These are phyloP conservation scores for Fusarium sp. DNA, from an alignment of 2,329 filamentous ascomycete species.

Conservation along the genomic window DNA sequence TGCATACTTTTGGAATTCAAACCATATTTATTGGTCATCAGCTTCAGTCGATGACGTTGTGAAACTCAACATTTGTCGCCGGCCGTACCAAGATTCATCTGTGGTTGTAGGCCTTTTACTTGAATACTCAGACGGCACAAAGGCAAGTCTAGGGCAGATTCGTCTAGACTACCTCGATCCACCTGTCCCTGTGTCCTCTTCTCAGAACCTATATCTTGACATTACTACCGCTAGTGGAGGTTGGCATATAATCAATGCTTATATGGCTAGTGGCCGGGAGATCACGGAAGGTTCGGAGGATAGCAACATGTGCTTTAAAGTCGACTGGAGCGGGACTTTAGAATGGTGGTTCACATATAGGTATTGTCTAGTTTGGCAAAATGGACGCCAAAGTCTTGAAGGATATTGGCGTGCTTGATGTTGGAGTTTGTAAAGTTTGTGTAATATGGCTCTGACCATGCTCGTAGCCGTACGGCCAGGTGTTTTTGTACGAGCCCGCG, in stretches of 20 bases:
- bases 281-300: too few species aligned
- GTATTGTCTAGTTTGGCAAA: constrained; percentile 2
- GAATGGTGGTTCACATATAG: constrained; percentile 15
- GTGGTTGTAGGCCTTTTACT: constrained; percentile 1
- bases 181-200: not conserved
- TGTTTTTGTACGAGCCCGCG: too few species aligned
- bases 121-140: not conserved
- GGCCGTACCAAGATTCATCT: not conserved
- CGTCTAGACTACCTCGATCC: constrained; percentile 1
- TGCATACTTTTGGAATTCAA: not conserved
- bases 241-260: not conserved
- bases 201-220: not conserved
- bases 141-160: constrained; percentile 1
- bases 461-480: too few species aligned
- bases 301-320: not conserved
- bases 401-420: too few species aligned
- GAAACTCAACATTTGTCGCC: not conserved
- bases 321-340: constrained; percentile 1
- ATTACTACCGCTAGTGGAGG: not conserved
- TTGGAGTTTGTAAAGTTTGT: too few species aligned
- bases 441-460: too few species aligned
- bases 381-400: not conserved
- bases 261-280: not conserved
- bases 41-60: constrained; percentile 1
- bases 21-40: constrained; percentile 1